Base-by-base conservation (phyloP, 352 stramenopile species). In the Globisporangium canariense region DNA sequence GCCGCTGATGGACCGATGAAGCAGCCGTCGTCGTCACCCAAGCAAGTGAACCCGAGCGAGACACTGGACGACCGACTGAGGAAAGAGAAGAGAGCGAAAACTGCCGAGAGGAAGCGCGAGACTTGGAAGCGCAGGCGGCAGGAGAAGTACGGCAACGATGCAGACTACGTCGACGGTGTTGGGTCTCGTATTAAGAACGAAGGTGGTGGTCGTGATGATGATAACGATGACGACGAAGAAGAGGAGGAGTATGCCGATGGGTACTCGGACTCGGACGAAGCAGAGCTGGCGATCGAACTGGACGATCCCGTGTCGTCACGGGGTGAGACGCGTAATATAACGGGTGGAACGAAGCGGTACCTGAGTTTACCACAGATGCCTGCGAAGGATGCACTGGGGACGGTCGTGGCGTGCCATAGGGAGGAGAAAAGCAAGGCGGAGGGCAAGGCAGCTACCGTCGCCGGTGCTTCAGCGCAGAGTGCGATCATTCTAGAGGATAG, bases 401-500 rank as follows among this genome's bases (percentile, higher is more conserved):
- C 62, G 20, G 73, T 78, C 55, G 62, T 74, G 22, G 65, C 69
- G 32, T 71, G 79, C 52, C 69, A 76, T 30, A 62, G 70, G 62
- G 73, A 69, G 47, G 65, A 81, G 34, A 52, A 77, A 30, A 66
- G 63, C 9, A 53, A 54, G 7, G 62, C 58, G 4, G 57, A 64
- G 34, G 61, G 20, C 9, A 11, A 22, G 2, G 18, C 47, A 47
- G 36, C 20, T 52, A 28, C 7, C 25, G 13, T 4, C 43, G 11
- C 53, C 61, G 81, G 77, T 4, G 60, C 70, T 30, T 83, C 77
- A 18, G 60, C 73, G 6, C 66, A 54, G 5, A 83, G 76, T 47
- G 81, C 79, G 1, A 89, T 90, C 20, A 69, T 86, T 0, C 54
- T 90, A 49, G 78, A 84, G 58, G 78, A 83, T 32, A 88, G 76